A percentile compares a stretch with the other conserved stretches of the same genome.
phyloP scores from a whole-genome alignment of 306 rosid species.

The Mimosa bimucronata region DNA sequence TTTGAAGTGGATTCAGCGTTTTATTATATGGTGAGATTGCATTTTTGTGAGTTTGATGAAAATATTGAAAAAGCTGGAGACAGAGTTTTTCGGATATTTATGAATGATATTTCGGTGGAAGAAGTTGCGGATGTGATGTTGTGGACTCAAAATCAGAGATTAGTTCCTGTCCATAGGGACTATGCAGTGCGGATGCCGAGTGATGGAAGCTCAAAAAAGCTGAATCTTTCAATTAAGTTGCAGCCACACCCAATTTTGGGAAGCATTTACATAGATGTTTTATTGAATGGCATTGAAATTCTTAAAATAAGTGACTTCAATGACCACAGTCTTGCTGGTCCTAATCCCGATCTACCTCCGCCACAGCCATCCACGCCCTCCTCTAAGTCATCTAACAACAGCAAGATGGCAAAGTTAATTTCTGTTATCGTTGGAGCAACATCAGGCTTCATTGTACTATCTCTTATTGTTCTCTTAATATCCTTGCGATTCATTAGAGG shows the following conservation, averaged over 20 bases:
- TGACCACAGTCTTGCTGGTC: background rate
- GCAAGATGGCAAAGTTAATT: background rate
- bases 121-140: background rate
- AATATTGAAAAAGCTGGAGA: background rate
- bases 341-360: background rate
- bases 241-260: background rate
- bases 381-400: too few relatives aligned
- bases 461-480: background rate
- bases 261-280: background rate
- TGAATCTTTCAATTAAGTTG: background rate
- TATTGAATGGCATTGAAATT: slow-evolving; percentile 17
- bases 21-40: background rate
- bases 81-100: slow-evolving; percentile 16
- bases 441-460: background rate
- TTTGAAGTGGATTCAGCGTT: slow-evolving; percentile 7
- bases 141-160: background rate
- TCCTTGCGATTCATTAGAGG: background rate
- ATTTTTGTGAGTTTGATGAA: slow-evolving; percentile 7
- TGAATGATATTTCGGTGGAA: slow-evolving; percentile 1
- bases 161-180: background rate
- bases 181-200: background rate
- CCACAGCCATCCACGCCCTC: background rate
- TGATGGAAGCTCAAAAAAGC: background rate
- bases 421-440: background rate
- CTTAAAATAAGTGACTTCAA: background rate